Evolutionary conservation across 139 green algal species (phyloP).

Genomic region (Tetradesmus obliquus): DNA sequence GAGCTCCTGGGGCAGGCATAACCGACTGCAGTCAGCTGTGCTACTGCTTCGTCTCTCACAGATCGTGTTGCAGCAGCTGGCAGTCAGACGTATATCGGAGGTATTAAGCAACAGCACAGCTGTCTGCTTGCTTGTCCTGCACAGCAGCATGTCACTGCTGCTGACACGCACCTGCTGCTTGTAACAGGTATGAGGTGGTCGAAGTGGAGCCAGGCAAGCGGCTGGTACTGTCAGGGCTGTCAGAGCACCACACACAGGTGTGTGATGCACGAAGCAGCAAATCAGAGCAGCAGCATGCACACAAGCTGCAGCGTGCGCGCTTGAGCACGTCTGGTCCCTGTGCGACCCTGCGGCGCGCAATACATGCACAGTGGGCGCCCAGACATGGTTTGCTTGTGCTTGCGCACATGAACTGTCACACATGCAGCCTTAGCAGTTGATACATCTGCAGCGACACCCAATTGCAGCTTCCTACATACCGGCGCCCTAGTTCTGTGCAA

Average conservation of each 20-base stretch:
- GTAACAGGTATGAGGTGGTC: slow-evolving; percentile 44
- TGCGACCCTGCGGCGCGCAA: no score
- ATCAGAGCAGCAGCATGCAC: neutral
- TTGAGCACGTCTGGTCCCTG: no score
- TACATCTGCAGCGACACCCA: neutral
- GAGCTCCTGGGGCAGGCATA: neutral
- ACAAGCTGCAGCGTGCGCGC: neutral
- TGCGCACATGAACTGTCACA: neutral
- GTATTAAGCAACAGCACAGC: neutral
- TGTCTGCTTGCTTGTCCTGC: no score
- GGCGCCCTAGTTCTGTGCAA: neutral
- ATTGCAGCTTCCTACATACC: no score
- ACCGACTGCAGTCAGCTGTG: neutral
- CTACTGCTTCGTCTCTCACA: neutral
- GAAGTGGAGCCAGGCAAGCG: slow-evolving; percentile 43
- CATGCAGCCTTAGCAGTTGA: neutral
- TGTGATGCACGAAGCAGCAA: neutral
- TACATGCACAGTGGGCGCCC: no score
- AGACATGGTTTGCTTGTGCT: neutral
- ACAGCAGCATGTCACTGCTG: neutral
- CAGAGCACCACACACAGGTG: slow-evolving; percentile 45
- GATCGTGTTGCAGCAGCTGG: neutral
- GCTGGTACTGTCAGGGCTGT: slow-evolving; percentile 44
- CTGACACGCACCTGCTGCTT: neutral
- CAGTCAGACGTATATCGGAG: neutral